A percentile compares a stretch with the other conserved stretches of the same genome.
Evolutionary conservation across 306 rosid genomes (phyloP).

Genomic region (Argentina anserina): DNA sequence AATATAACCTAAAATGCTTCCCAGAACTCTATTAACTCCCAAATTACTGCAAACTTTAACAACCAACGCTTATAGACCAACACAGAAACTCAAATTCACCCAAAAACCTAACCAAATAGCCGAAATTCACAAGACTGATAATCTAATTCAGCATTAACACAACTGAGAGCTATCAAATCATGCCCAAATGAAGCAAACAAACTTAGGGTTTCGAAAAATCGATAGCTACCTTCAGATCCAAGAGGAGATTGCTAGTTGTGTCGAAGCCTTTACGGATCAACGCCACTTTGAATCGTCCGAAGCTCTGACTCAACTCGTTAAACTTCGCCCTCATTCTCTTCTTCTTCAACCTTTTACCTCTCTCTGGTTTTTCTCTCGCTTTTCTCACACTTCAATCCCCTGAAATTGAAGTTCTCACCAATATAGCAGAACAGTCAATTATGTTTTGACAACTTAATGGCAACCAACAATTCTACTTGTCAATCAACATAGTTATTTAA

Average conservation of each 20-base stretch:
- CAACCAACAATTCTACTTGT: too few relatives aligned
- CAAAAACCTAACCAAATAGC: slow-evolving; percentile 1
- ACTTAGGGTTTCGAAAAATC: slow-evolving; percentile 38
- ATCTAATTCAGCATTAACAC: not conserved
- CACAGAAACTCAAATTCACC: not conserved
- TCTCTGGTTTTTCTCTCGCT: slow-evolving; percentile 5
- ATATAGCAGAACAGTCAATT: too few relatives aligned
- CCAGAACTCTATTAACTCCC: too few relatives aligned
- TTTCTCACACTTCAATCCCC: not conserved
- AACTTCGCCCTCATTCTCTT: slow-evolving; percentile 71
- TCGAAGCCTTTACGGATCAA: slow-evolving; percentile 52
- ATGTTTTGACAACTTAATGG: too few relatives aligned
- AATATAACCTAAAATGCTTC: too few relatives aligned
- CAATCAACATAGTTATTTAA: too few relatives aligned
- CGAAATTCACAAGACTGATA: not conserved
- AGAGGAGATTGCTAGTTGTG: slow-evolving; percentile 43
- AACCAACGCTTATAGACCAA: not conserved
- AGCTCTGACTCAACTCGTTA: slow-evolving; percentile 63
- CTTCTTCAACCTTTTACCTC: not conserved
- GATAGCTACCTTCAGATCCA: slow-evolving; percentile 68
- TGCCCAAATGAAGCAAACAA: not conserved
- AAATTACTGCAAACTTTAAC: too few relatives aligned
- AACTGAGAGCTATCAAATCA: not conserved
- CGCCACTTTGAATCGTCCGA: slow-evolving; percentile 82
- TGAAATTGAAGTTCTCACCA: too few relatives aligned